phyloP scores from a whole-genome alignment of 2,329 filamentous ascomycete genomes.

The Leptographium wingfieldii region DNA sequence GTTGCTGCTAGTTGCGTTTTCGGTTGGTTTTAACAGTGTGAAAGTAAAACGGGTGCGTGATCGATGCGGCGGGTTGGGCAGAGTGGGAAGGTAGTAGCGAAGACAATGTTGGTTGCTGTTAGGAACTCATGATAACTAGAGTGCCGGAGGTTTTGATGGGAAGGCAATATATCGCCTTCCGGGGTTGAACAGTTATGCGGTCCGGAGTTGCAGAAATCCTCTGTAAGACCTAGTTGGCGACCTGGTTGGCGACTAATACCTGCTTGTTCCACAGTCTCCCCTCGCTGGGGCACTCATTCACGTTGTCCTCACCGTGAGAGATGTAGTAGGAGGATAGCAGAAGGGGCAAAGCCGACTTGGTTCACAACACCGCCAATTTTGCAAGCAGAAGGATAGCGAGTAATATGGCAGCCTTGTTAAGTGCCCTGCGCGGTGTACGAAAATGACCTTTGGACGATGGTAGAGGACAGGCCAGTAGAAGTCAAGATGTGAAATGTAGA shows the following conservation, averaged over 20 bases:
- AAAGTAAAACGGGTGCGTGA: too few species aligned
- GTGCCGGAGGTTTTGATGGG: background rate
- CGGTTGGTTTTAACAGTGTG: too few species aligned
- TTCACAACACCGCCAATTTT: background rate
- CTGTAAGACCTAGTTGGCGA: too few species aligned
- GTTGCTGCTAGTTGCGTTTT: too few species aligned
- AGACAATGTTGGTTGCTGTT: background rate
- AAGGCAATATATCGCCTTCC: background rate
- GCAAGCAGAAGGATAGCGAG: background rate
- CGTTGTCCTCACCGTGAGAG: background rate
- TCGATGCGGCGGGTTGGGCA: background rate
- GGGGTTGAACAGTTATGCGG: too few species aligned
- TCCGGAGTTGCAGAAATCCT: background rate
- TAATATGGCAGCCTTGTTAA: too few species aligned
- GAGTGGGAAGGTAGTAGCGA: too few species aligned
- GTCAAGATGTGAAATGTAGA: too few species aligned
- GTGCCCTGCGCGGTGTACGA: background rate
- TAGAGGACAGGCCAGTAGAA: too few species aligned
- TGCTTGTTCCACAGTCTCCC: background rate
- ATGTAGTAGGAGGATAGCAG: too few species aligned
- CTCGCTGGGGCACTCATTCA: background rate
- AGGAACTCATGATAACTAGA: constrained; percentile 4
- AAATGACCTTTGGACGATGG: too few species aligned
- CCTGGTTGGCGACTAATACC: background rate
- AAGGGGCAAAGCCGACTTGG: background rate